Evolutionary conservation across 441 rosid genomes (phyloP), one percentile per base, ranked within the genome.

Genomic region (Croton setiger): DNA sequence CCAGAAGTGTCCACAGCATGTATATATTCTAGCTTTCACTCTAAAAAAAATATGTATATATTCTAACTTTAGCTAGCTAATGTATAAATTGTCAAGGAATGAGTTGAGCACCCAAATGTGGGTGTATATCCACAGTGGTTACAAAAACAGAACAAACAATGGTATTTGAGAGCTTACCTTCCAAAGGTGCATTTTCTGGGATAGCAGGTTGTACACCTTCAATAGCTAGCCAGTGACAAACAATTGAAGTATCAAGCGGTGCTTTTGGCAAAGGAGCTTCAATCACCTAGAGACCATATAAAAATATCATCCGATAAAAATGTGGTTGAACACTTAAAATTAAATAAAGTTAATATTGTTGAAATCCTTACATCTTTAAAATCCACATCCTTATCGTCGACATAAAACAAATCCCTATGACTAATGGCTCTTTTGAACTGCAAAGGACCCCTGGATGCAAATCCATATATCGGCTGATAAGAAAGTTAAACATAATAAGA

Each of bases 251-350:
- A 75, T 91, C 98, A 71, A 91, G 96, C 27, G 96, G 98, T 39
- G 93, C 96, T 82, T 84, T 90, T n/a, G 98, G 98, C 78, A 94
- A 83, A 62, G 96, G 96, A 66, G 98, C 97, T 78, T 94, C 98
- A 75, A 94, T 87, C 69, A 94, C 91, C 97, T 94, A 68, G 63
- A 77, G 56, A 36, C 67, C 74, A 70, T 64, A 48, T 59, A 76
- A 64, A 73, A 54, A 59, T 33, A 66, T 37, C 43, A 58, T 75
- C 51, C 68, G 44, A 70, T 69, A 72, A 64, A 14, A 48, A 48
- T 14, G 9, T 7, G 20, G 12, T 57, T 17, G 47, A 61, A 64
- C 35, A 35, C 57, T 44, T 45, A 62, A 14, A 59, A 63, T 52
- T 57, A 66, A 68, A 39, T 13, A 45, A 15, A 67, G 20, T 56